Evolutionary conservation across 2,329 filamentous ascomycete genomes (phyloP), one percentile per base, ranked within the genome.

Genomic region (Alternaria viburni): DNA sequence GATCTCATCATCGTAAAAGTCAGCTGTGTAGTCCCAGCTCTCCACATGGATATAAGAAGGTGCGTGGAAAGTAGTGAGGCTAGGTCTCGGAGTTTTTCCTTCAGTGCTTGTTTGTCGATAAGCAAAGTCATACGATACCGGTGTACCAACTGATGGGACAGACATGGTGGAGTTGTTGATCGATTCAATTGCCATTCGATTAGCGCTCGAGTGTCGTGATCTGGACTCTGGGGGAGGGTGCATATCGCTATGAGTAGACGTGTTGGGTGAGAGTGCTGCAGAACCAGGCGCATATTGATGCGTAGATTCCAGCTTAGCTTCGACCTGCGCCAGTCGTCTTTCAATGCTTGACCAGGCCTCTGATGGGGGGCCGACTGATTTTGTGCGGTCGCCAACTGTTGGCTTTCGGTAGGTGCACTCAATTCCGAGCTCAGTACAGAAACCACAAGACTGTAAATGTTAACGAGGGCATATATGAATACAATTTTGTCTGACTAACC

Each of bases 1-100:
- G 17, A 75, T 68, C 56, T 75, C 71, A 45, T 75, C 70, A 45
- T 75, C 71, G 52, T 74, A 76, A 47, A 76, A 76, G 12, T 70
- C 68, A 17, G 64, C 67, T 6, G 71, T 72, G 57, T 75, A 74
- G 49, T 75, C 73, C 73, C 72, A 76, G 57, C 67, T 69, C 25
- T 74, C 72, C 28, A 72, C 69, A 36, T 71, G 62, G 5, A 74
- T 67, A 45, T 72, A 75, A 1, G 64, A 44, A 36, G 72, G 69
- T 26, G 68, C 66, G 19, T 65, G 65, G 36, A 74, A 74, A 23
- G 66, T 70, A 7, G 69, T 54, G 11, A 74, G 51, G 54, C 72
- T 75, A 15, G 72, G 71, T 26, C 72, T 66, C 17, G 72, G 65
- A 7, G 69, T 73, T 11, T 64, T 65, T 9, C 71, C 70, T 47